phyloP scores from a whole-genome alignment of 2,329 filamentous ascomycete genomes.

The Trichophaea hybrida region DNA sequence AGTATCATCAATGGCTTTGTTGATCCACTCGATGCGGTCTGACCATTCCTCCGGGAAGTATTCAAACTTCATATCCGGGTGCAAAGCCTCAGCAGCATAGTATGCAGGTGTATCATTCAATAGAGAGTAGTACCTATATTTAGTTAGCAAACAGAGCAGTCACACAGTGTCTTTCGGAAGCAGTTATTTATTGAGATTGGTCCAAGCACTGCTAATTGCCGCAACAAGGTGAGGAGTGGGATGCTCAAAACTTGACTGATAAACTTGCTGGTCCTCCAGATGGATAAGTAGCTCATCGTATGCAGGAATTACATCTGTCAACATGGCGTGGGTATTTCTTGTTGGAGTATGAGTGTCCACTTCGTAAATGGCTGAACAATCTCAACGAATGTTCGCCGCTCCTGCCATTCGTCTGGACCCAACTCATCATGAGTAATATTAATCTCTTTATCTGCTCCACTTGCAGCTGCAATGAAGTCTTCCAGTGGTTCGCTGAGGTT shows the following conservation, averaged over 20 bases:
- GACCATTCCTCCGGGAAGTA: neutral
- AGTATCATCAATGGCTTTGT: too few species aligned
- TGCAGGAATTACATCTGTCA: conserved; percentile 1
- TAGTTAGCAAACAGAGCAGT: neutral
- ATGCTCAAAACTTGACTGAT: neutral
- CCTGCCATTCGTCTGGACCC: neutral
- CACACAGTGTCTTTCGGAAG: neutral
- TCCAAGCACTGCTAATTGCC: neutral
- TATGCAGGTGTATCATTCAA: neutral
- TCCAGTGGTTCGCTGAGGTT: conserved; percentile 7
- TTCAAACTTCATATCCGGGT: conserved; percentile 2
- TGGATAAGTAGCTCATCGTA: conserved; percentile 1
- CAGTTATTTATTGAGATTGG: neutral
- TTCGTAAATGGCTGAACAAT: conserved; percentile 6
- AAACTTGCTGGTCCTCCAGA: neutral
- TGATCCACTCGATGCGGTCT: neutral
- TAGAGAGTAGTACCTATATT: neutral
- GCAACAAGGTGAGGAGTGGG: conserved; percentile 4
- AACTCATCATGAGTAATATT: neutral
- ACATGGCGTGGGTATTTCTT: neutral
- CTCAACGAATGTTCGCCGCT: neutral
- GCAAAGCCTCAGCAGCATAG: neutral
- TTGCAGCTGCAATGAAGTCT: neutral
- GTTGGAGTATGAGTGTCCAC: conserved; percentile 7
- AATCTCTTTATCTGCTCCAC: neutral